These are phyloP conservation scores for Rubia occidens DNA, from an alignment of 305 asterid species.

Conservation along the genomic window DNA sequence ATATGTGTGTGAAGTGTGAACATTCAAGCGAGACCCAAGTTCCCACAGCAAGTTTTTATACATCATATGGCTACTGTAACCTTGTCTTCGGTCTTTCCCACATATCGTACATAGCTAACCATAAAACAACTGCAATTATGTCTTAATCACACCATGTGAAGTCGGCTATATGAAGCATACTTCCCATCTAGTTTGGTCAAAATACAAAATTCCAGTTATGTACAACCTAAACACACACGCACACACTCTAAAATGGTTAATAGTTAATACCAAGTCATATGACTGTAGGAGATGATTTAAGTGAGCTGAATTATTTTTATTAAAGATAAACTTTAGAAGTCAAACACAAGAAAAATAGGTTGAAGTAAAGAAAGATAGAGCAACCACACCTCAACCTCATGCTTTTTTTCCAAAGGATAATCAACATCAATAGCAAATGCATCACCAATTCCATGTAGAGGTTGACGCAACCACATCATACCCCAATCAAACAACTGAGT, in stretches of 20 bases:
- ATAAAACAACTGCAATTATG: not conserved
- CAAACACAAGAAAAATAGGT: not conserved
- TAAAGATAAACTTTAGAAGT: constrained; percentile 6
- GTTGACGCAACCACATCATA: constrained; percentile 79
- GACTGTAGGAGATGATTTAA: not conserved
- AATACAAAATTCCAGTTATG: too few relatives aligned
- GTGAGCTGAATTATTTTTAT: not conserved
- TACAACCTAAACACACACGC: not conserved
- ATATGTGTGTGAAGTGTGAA: not conserved
- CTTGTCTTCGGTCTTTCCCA: not conserved
- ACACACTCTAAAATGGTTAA: not conserved
- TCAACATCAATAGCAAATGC: constrained; percentile 82
- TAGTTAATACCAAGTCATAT: not conserved
- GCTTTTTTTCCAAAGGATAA: constrained; percentile 85
- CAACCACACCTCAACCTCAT: constrained; percentile 74
- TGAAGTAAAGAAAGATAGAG: constrained; percentile 1
- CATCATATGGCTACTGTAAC: not conserved
- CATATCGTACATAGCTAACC: not conserved
- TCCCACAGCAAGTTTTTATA: not conserved
- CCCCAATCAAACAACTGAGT: constrained; percentile 98
- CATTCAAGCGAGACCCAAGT: not conserved
- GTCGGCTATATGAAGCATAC: not conserved
- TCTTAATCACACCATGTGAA: not conserved
- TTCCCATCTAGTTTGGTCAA: not conserved
- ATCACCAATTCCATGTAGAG: constrained; percentile 89